Base-by-base conservation (phyloP, 257 asterid species). In the Scutellaria barbata region DNA sequence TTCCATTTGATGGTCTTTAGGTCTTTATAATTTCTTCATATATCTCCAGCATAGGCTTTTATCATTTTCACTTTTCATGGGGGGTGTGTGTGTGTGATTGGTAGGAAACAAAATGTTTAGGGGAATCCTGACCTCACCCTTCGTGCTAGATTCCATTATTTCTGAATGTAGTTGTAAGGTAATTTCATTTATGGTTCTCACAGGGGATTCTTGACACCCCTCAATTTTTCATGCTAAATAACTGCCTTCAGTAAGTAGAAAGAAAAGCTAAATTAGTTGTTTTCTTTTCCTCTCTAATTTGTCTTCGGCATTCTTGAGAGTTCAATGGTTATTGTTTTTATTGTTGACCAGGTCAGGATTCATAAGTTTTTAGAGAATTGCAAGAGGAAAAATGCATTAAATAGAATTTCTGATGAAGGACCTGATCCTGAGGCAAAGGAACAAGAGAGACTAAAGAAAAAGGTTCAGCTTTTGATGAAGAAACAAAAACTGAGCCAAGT, bases 371-470 rank as follows among this genome's bases (percentile, higher is more conserved):
- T 95, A 75, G 94, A 85, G 79, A 89, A 68, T 69, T 67, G 88
- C 60, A 92, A 95, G 88, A 86, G 88, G 75, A 94, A 87, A 78
- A 87, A 81, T 71, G 79, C 96, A 65, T 77, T 87, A 69, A 89
- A 86, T 79, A 85, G 79, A 71, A 77, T 66, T 68, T 75, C 81
- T 55, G 88, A 81, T 66, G 94, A 90, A 79, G 86, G 71, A 30
- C 75, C 78, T 71, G 85, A 81, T 79, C 80, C 80, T 13, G 80
- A 22, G 53, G 75, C 79, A 51, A 73, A 83, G 77, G 85, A 87
- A 53, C 84, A 82, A 72, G 90, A 80, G 73, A 89, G 78, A 71
- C 83, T 95, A 12, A 80, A 80, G 55, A 92, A 85, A 74, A 95
- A 83, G 84, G 96, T 95, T 52, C 72, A 79, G 42, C 47, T 76